phyloP scores from a whole-genome alignment of 768 basidiomycete genomes.

The Lepiota subincarnata region DNA sequence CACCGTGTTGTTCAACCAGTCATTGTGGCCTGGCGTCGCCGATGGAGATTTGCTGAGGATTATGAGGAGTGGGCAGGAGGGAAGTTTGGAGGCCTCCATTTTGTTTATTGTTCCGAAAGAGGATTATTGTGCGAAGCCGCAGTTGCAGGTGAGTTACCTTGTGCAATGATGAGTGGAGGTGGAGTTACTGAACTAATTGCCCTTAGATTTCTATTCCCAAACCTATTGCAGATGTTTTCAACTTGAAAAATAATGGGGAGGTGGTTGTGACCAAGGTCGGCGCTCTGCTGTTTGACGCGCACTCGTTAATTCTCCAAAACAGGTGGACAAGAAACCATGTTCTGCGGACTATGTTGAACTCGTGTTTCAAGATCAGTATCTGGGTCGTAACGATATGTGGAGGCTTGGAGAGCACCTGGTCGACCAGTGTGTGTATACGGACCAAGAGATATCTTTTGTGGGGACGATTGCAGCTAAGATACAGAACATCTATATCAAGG shows the following conservation, averaged over 20 bases:
- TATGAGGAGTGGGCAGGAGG: constrained; percentile 36
- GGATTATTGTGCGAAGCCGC: constrained; percentile 54
- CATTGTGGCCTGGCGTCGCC: constrained; percentile 72
- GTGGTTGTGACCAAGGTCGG: constrained; percentile 66
- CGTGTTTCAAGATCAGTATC: constrained; percentile 91
- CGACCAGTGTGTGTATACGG: constrained; percentile 75
- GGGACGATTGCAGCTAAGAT: constrained; percentile 82
- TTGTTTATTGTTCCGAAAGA: constrained; percentile 68
- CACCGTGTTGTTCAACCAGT: constrained; percentile 64
- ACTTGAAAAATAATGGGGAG: constrained; percentile 66
- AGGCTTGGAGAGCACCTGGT: constrained; percentile 78
- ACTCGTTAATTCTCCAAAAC: constrained; percentile 10
- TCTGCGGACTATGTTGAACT: constrained; percentile 83
- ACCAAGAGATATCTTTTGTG: constrained; percentile 84
- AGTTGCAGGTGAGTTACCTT: constrained; percentile 54
- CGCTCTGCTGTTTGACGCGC: constrained; percentile 14
- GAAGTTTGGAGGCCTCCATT: constrained; percentile 37
- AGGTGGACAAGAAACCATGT: constrained; percentile 66
- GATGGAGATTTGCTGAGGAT: constrained; percentile 74
- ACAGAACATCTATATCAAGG: constrained; percentile 67
- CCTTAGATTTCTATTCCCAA: constrained; percentile 70
- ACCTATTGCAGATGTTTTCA: constrained; percentile 67
- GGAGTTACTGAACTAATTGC: background rate
- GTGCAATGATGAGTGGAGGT: background rate
- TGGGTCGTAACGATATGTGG: constrained; percentile 98